These are phyloP conservation scores for Coprinopsis strossmayeri DNA, from an alignment of 768 basidiomycete genomes.

Conservation along the genomic window DNA sequence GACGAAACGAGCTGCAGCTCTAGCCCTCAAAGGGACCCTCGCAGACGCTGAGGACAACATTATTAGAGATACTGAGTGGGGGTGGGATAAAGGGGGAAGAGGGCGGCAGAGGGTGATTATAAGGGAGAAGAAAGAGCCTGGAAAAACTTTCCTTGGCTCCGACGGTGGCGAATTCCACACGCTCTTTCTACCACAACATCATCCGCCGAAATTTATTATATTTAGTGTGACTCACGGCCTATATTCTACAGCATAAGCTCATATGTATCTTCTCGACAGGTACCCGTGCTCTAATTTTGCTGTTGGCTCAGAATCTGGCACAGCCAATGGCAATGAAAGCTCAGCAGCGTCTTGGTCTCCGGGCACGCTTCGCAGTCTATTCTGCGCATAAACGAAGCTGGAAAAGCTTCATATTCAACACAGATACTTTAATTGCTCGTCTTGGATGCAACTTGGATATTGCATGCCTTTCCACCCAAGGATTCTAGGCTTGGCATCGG, in stretches of 20 bases:
- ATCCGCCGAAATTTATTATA: neutral
- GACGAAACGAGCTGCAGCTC: constrained; percentile 31
- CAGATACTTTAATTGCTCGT: neutral
- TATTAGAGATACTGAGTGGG: neutral
- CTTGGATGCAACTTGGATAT: neutral
- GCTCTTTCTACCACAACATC: neutral
- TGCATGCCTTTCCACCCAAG: neutral
- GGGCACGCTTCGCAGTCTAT: no score
- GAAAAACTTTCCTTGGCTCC: constrained; percentile 1
- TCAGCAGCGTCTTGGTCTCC: neutral
- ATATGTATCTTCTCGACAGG: neutral
- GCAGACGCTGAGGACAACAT: constrained; percentile 18
- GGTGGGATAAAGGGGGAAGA: neutral
- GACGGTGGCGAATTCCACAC: neutral
- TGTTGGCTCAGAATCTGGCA: neutral
- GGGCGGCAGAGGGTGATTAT: neutral
- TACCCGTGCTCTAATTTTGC: neutral
- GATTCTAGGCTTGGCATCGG: neutral
- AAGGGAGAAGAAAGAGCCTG: constrained; percentile 1
- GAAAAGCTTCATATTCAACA: no score
- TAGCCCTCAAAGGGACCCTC: neutral
- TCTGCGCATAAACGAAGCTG: no score
- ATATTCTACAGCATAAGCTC: neutral
- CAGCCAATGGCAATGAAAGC: neutral
- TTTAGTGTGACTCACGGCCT: neutral